These are phyloP conservation scores for Dactylis glomerata DNA, from an alignment of 176 grass and related monocot species.

Conservation along the genomic window DNA sequence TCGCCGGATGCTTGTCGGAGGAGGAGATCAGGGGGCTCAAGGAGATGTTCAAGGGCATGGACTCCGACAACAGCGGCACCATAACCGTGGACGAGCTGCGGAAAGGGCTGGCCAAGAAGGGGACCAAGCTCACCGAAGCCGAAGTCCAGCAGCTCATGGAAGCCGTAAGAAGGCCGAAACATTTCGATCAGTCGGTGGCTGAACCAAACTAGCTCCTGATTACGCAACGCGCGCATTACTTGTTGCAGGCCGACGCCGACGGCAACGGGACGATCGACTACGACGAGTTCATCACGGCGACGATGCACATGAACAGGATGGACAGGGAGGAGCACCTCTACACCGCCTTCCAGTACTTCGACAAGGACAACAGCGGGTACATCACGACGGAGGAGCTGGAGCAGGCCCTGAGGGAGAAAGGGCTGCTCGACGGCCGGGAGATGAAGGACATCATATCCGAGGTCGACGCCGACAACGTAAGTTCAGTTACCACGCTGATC, in stretches of 20 bases:
- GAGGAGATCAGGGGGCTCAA: constrained; percentile 81
- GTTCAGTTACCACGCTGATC: neutral
- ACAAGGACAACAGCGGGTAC: constrained; percentile 88
- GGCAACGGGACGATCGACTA: constrained; percentile 83
- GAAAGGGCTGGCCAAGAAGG: constrained; percentile 71
- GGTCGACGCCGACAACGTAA: constrained; percentile 75
- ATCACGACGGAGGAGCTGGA: constrained; percentile 88
- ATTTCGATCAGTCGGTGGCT: neutral
- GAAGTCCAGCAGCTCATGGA: constrained; percentile 86
- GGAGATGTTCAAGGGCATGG: constrained; percentile 91
- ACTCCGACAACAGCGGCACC: constrained; percentile 72
- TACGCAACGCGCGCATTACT: no score
- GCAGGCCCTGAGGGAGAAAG: constrained; percentile 71
- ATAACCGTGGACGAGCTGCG: constrained; percentile 76
- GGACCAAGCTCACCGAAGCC: constrained; percentile 64
- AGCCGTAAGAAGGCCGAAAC: constrained; percentile 37
- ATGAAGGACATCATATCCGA: constrained; percentile 81
- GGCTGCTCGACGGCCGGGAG: constrained; percentile 68
- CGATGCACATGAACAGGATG: constrained; percentile 91
- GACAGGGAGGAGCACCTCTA: constrained; percentile 81
- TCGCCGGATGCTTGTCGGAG: constrained; percentile 76
- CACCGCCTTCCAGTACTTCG: constrained; percentile 81
- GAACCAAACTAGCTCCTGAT: neutral
- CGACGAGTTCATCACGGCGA: constrained; percentile 90
- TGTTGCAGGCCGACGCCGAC: constrained; percentile 67